phyloP scores from a whole-genome alignment of 78 protist genomes.

The Isochrysis galbana region DNA sequence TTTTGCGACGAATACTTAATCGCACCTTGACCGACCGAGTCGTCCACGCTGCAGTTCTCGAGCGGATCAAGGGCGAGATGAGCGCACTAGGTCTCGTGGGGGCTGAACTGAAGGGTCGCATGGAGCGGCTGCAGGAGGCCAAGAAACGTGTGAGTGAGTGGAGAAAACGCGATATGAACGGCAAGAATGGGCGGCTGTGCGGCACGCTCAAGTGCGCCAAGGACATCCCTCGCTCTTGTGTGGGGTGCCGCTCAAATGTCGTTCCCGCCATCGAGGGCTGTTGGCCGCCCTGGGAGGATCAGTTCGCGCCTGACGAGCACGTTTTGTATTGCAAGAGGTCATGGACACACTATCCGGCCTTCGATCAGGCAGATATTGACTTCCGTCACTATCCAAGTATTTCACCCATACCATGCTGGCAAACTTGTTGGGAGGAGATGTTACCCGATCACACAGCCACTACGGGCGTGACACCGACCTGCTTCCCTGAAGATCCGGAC shows the following conservation, averaged over 20 bases:
- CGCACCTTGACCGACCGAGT: background rate
- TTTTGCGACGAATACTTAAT: background rate
- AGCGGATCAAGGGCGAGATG: no score
- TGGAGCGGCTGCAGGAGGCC: no score
- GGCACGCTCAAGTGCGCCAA: no score
- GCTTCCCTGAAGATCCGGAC: background rate
- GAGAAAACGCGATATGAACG: no score
- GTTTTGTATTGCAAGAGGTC: background rate
- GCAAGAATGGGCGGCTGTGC: background rate
- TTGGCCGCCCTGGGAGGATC: conserved; percentile 11
- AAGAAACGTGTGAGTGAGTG: no score
- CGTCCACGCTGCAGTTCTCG: background rate
- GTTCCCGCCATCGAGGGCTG: background rate
- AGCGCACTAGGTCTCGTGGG: no score
- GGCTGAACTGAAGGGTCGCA: no score
- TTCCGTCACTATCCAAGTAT: background rate
- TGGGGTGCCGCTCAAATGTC: background rate
- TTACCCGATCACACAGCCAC: background rate
- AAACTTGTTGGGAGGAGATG: background rate
- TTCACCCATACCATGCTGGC: background rate
- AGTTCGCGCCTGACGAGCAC: background rate
- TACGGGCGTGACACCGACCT: background rate
- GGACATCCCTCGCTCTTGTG: background rate
- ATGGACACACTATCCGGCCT: background rate
- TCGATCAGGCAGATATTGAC: background rate